Conservation (phyloP, 73 alveolate genomes). For the Symbiodinium pilosum region DNA sequence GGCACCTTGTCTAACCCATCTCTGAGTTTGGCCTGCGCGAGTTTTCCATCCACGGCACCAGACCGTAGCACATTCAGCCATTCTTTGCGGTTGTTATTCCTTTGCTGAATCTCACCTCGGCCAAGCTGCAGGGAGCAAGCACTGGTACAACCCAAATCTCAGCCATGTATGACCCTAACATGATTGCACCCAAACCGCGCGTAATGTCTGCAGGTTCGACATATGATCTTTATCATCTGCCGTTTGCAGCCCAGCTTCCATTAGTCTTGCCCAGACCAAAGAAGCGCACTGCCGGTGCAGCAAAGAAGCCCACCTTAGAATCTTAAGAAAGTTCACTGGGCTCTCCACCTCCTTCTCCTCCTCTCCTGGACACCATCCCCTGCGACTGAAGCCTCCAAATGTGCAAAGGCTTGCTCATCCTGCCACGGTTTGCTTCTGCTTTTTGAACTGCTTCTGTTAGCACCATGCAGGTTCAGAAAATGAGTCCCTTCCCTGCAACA, state of each 20-base stretch:
- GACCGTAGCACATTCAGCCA: constrained; percentile 64
- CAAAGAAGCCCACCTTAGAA: constrained; percentile 41
- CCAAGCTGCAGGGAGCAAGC: no score
- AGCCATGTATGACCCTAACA: no score
- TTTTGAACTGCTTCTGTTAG: no score
- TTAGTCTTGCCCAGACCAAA: constrained; percentile 5
- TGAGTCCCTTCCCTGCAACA: background rate
- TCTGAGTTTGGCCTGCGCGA: constrained; percentile 37
- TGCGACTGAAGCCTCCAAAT: no score
- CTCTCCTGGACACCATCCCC: background rate
- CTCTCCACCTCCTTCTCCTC: background rate
- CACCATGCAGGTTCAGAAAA: no score
- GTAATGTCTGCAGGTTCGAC: no score
- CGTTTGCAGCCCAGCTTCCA: background rate
- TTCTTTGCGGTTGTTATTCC: constrained; percentile 54
- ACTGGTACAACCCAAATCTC: no score
- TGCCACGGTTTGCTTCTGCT: no score
- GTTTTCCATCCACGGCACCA: constrained; percentile 46
- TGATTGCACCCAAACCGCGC: no score
- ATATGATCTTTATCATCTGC: no score
- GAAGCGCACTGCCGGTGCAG: constrained; percentile 58
- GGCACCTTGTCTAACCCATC: background rate
- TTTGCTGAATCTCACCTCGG: constrained; percentile 27
- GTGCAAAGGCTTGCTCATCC: no score
- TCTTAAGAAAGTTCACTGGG: background rate